Percentiles rank a stretch among this genome's conserved stretches.
These are phyloP conservation scores for Aspergillus ochraceoroseus DNA, from an alignment of 2,329 filamentous ascomycete genomes.

Conservation along the genomic window DNA sequence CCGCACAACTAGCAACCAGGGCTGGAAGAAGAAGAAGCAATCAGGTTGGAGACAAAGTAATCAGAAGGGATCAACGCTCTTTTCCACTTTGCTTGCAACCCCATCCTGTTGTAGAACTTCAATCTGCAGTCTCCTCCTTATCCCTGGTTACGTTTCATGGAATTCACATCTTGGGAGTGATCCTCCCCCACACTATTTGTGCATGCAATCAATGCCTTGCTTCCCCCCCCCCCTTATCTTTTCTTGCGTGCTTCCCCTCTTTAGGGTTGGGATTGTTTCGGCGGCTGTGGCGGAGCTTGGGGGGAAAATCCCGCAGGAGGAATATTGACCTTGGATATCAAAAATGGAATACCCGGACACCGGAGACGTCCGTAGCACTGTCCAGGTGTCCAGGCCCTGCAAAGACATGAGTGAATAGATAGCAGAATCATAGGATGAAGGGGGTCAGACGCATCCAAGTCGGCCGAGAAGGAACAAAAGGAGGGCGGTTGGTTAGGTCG, in stretches of 20 bases:
- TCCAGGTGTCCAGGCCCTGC: conserved; percentile 1
- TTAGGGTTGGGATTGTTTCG: conserved; percentile 4
- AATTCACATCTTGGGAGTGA: neutral
- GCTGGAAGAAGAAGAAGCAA: conserved; percentile 5
- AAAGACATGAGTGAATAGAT: neutral
- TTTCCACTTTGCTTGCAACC: neutral
- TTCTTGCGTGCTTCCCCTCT: neutral
- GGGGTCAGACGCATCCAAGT: conserved; percentile 2
- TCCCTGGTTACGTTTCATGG: no score
- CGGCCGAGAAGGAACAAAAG: no score
- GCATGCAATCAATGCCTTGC: conserved; percentile 1
- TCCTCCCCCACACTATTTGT: conserved; percentile 4
- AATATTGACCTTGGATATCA: no score
- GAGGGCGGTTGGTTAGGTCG: no score
- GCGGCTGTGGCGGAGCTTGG: conserved; percentile 19
- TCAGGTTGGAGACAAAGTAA: conserved; percentile 3
- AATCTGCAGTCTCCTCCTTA: no score
- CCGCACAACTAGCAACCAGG: conserved; percentile 7
- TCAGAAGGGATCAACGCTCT: conserved; percentile 1
- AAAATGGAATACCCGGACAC: conserved; percentile 3
- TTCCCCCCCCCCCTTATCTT: no score
- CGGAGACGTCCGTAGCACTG: conserved; percentile 6
- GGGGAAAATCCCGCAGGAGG: conserved; percentile 6
- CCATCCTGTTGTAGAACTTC: no score
- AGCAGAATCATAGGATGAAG: neutral